Evolutionary conservation across 768 basidiomycete genomes (phyloP).

Genomic region (Suillus ampliporus): DNA sequence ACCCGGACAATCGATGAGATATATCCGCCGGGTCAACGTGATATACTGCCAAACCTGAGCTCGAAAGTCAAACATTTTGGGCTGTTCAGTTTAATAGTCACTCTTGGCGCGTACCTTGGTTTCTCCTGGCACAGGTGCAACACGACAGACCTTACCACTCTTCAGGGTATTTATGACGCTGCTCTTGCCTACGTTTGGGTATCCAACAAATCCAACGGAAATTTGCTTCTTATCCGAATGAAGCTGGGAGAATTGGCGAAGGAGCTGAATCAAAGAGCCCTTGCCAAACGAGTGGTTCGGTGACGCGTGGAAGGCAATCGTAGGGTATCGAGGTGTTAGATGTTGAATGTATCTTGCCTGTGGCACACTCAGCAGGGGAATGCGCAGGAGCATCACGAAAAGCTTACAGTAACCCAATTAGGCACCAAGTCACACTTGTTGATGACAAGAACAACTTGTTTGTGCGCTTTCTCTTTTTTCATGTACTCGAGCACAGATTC

Average conservation of each 20-base stretch:
- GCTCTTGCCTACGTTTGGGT: conserved; percentile 98
- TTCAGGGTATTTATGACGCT: conserved; percentile 98
- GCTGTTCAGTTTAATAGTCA: background rate
- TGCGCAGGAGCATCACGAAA: conserved; percentile 6
- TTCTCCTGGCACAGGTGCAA: conserved; percentile 97
- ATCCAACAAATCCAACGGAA: conserved; percentile 96
- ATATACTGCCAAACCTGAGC: conserved; percentile 96
- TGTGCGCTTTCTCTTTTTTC: conserved; percentile 95
- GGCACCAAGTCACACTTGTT: conserved; percentile 99
- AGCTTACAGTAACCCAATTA: conserved; percentile 95
- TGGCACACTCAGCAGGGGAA: background rate
- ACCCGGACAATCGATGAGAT: conserved; percentile 99
- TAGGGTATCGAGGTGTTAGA: conserved; percentile 92
- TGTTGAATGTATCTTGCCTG: conserved; percentile 97
- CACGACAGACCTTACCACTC: conserved; percentile 95
- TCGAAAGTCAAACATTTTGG: conserved; percentile 3
- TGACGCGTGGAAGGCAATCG: conserved; percentile 98
- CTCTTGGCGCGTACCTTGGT: conserved; percentile 63
- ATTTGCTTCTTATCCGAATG: conserved; percentile 99
- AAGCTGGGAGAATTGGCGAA: conserved; percentile 94
- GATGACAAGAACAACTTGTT: conserved; percentile 94
- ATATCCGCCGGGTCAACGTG: conserved; percentile 93
- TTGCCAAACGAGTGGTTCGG: conserved; percentile 99
- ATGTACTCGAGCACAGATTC: conserved; percentile 92
- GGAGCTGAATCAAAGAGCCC: conserved; percentile 94